Percentiles rank a stretch among this genome's conserved stretches.
phyloP scores from a whole-genome alignment of 805 yeast species.

The Grigorovia humatica region DNA sequence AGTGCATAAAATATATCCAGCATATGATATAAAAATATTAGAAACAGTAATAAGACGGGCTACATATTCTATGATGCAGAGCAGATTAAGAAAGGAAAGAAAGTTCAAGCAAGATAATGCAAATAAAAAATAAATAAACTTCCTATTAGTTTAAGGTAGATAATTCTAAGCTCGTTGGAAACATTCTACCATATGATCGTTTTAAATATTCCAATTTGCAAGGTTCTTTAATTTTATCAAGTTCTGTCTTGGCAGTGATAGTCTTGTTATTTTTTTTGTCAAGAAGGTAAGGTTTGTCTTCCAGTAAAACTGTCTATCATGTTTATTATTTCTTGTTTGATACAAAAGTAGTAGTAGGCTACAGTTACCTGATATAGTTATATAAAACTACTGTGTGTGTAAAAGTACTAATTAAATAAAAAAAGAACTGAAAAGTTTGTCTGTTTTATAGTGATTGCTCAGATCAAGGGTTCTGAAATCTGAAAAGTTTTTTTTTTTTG shows the following conservation, averaged over 20 bases:
- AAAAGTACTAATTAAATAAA: background rate
- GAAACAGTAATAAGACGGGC: slow-evolving; percentile 75
- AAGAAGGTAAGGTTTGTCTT: too few relatives aligned
- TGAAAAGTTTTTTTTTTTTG: background rate
- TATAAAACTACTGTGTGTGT: background rate
- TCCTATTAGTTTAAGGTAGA: background rate
- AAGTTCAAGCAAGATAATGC: slow-evolving; percentile 18
- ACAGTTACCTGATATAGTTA: background rate
- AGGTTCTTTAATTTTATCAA: background rate
- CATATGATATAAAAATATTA: slow-evolving; percentile 37
- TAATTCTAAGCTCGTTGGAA: too few relatives aligned
- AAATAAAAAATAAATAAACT: background rate
- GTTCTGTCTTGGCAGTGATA: background rate
- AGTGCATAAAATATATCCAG: slow-evolving; percentile 38
- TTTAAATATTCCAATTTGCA: background rate
- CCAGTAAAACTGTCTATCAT: background rate
- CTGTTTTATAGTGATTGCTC: too few relatives aligned
- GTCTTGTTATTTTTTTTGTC: background rate
- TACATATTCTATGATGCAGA: slow-evolving; percentile 71
- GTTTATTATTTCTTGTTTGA: background rate
- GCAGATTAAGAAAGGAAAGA: slow-evolving; percentile 59
- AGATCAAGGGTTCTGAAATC: too few relatives aligned
- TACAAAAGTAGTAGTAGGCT: background rate
- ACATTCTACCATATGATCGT: background rate
- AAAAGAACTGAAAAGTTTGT: too few relatives aligned